Evolutionary conservation across 148 eudicot species (phyloP).

Genomic region (Fagopyrum esculentum): DNA sequence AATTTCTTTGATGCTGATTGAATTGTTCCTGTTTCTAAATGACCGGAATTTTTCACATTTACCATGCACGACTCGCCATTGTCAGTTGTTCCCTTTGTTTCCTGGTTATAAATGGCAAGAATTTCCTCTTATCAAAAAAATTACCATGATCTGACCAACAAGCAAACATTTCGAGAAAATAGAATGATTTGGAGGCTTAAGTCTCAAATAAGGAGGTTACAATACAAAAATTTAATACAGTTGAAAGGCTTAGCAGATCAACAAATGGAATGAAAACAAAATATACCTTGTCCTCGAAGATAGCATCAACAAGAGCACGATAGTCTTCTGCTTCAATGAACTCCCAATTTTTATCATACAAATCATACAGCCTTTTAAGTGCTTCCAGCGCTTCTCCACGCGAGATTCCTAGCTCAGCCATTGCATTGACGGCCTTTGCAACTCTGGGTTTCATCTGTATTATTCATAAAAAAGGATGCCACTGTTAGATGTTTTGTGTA

Average conservation of each 20-base stretch:
- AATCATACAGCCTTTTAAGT: conserved; percentile 34
- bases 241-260: neutral
- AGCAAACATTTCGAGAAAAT: neutral
- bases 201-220: neutral
- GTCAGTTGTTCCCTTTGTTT: neutral
- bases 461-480: neutral
- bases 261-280: neutral
- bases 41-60: conserved; percentile 10
- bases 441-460: conserved; percentile 25
- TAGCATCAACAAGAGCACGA: conserved; percentile 60
- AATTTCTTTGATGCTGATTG: conserved; percentile 35
- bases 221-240: neutral
- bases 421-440: conserved; percentile 38
- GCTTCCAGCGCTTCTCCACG: conserved; percentile 32
- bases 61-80: conserved; percentile 20
- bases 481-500: neutral
- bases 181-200: neutral
- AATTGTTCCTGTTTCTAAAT: neutral
- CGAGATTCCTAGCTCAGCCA: conserved; percentile 37
- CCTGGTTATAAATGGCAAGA: neutral
- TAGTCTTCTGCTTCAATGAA: conserved; percentile 57
- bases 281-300: conserved; percentile 42
- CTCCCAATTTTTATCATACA: conserved; percentile 57
- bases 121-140: neutral
- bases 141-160: neutral